Evolutionary conservation across 2,329 filamentous ascomycete species (phyloP).

Genomic region (Aaosphaeria pasadenensis): DNA sequence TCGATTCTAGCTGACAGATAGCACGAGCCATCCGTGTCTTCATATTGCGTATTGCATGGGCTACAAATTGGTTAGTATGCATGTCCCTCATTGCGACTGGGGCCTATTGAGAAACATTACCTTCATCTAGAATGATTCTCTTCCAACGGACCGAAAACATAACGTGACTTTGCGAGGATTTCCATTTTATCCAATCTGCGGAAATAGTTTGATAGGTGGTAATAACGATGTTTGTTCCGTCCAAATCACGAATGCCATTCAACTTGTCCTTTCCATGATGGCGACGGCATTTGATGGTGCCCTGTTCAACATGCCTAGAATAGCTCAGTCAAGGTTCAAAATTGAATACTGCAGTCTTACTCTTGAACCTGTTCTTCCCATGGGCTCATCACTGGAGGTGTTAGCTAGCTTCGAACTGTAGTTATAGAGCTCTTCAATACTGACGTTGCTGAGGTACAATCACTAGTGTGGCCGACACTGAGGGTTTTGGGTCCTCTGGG

Average conservation of each 20-base stretch:
- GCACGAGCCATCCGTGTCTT: constrained; percentile 26
- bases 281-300: constrained; percentile 4
- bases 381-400: constrained; percentile 4
- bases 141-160: constrained; percentile 36
- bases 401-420: not conserved
- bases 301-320: constrained; percentile 4
- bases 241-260: not conserved
- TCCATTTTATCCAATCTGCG: constrained; percentile 7
- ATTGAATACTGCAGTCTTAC: too few species aligned
- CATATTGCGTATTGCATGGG: constrained; percentile 42
- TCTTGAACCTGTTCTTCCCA: constrained; percentile 3
- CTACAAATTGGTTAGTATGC: constrained; percentile 16
- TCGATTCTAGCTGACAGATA: constrained; percentile 24
- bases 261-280: constrained; percentile 10
- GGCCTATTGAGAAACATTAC: constrained; percentile 14
- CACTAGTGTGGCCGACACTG: constrained; percentile 7
- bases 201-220: constrained; percentile 15
- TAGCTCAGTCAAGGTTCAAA: too few species aligned
- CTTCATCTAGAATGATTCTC: constrained; percentile 49
- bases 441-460: constrained; percentile 8
- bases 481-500: too few species aligned
- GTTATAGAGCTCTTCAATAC: too few species aligned
- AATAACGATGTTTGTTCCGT: constrained; percentile 7
- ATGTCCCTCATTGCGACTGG: not conserved
- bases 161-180: not conserved